Evolutionary conservation across 2,329 filamentous ascomycete species (phyloP).

Genomic region (Fusarium bulbicola): DNA sequence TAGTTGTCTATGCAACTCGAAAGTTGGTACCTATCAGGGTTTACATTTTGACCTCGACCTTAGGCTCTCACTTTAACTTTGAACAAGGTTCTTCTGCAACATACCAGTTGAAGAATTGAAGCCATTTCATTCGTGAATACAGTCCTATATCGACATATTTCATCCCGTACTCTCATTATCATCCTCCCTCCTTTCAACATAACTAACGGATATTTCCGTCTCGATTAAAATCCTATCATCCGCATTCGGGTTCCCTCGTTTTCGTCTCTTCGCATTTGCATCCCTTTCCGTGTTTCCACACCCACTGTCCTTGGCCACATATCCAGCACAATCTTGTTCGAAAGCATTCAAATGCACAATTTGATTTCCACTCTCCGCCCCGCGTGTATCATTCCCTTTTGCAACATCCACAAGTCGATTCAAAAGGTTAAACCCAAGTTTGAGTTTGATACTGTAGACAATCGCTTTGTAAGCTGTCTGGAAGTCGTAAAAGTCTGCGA

Average conservation of each 20-base stretch:
- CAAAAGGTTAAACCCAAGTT: conserved; percentile 50
- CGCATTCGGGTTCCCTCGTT: background rate
- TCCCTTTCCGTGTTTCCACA: accelerated
- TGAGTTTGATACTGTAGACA: conserved; percentile 50
- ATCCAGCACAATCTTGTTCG: background rate
- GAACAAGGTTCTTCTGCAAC: accelerated
- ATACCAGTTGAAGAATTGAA: accelerated
- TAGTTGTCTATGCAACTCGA: accelerated
- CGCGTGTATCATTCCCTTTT: background rate
- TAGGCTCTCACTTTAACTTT: accelerated
- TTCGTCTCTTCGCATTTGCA: background rate
- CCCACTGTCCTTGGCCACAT: background rate
- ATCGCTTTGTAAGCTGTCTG: conserved; percentile 39
- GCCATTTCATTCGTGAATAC: accelerated
- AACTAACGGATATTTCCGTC: conserved; percentile 5
- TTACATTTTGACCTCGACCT: background rate
- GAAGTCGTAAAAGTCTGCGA: conserved; percentile 49
- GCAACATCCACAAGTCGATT: conserved; percentile 37
- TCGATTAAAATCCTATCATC: background rate
- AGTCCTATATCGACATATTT: background rate
- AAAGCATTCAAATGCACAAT: background rate
- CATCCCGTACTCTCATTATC: background rate
- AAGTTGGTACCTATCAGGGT: too few species aligned
- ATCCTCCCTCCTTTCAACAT: background rate
- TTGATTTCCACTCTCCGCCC: background rate